phyloP scores from a whole-genome alignment of 2,329 filamentous ascomycete genomes.

The Leptodontidium sp. region DNA sequence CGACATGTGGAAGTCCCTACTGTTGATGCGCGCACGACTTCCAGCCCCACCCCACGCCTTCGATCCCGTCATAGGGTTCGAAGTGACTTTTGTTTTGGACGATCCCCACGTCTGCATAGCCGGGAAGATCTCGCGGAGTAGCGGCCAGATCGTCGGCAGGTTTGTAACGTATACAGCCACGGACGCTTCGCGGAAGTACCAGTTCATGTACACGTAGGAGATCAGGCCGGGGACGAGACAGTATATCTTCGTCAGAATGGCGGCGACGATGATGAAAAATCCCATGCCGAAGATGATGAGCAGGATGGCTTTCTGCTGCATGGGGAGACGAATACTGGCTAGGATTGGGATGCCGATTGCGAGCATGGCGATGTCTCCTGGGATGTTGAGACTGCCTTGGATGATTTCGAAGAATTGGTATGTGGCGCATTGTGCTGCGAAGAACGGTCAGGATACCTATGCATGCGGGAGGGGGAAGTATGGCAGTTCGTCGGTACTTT shows the following conservation, averaged over 20 bases:
- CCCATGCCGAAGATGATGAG: slow-evolving; percentile 59
- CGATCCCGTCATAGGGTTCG: not conserved
- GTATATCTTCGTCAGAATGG: slow-evolving; percentile 56
- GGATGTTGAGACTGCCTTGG: slow-evolving; percentile 58
- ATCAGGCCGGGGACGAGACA: slow-evolving; percentile 50
- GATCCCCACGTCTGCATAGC: slow-evolving; percentile 19
- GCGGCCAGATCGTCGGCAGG: slow-evolving; percentile 58
- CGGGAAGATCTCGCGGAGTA: slow-evolving; percentile 53
- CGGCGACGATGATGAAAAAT: slow-evolving; percentile 54
- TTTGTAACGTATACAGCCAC: slow-evolving; percentile 61
- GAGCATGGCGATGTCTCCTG: slow-evolving; percentile 57
- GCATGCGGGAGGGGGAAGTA: not conserved
- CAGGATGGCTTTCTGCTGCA: slow-evolving; percentile 56
- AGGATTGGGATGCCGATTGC: slow-evolving; percentile 57
- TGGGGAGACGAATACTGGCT: slow-evolving; percentile 50
- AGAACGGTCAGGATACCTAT: not conserved
- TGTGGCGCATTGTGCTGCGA: slow-evolving; percentile 55
- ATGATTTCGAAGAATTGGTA: slow-evolving; percentile 56
- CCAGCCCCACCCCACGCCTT: not conserved
- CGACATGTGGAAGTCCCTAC: slow-evolving; percentile 9
- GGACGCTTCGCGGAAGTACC: slow-evolving; percentile 60
- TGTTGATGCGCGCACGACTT: slow-evolving; percentile 8
- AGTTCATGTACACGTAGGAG: slow-evolving; percentile 47
- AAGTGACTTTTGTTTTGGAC: slow-evolving; percentile 5
- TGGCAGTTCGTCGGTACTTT: not conserved